A percentile compares a stretch with the other conserved stretches of the same genome.
These are phyloP conservation scores for Talaromyces verruculosus DNA, from an alignment of 2,329 filamentous ascomycete species.

Conservation along the genomic window DNA sequence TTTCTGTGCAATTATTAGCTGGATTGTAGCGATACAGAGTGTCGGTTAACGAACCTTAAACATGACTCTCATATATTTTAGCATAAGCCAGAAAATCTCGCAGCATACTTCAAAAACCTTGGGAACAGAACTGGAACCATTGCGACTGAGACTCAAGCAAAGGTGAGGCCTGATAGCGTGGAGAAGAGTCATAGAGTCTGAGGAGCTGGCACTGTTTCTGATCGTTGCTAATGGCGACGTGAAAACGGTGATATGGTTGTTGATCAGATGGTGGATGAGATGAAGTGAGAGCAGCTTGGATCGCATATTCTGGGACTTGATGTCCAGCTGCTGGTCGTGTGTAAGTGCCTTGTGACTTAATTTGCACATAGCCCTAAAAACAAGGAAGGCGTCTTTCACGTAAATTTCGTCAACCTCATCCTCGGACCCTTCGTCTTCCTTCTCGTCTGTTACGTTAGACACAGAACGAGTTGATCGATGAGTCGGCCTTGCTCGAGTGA, in stretches of 20 bases:
- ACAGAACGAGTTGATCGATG: constrained; percentile 49
- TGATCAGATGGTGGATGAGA: constrained; percentile 89
- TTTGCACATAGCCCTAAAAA: constrained; percentile 97
- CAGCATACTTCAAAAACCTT: constrained; percentile 92
- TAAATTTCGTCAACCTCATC: constrained; percentile 90
- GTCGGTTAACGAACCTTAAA: constrained; percentile 67
- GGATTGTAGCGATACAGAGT: too few species aligned
- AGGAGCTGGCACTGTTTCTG: constrained; percentile 82
- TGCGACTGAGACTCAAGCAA: constrained; percentile 89
- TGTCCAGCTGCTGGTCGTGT: constrained; percentile 86
- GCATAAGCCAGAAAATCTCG: constrained; percentile 97
- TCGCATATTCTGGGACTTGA: constrained; percentile 93
- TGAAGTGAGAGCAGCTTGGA: constrained; percentile 95
- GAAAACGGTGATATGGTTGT: constrained; percentile 90
- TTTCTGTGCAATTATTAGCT: constrained; percentile 58
- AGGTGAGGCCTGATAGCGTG: constrained; percentile 97
- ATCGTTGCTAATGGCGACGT: constrained; percentile 90
- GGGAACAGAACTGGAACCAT: constrained; percentile 89
- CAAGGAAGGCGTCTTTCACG: constrained; percentile 92
- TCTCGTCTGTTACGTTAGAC: constrained; percentile 39
- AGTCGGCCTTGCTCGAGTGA: constrained; percentile 57
- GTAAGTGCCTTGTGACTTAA: constrained; percentile 88
- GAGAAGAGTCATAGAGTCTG: constrained; percentile 79
- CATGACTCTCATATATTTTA: constrained; percentile 87
- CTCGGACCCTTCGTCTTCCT: constrained; percentile 48